Base-by-base conservation (phyloP, 2,329 filamentous ascomycete species). In the Nigrograna mackinnonii region DNA sequence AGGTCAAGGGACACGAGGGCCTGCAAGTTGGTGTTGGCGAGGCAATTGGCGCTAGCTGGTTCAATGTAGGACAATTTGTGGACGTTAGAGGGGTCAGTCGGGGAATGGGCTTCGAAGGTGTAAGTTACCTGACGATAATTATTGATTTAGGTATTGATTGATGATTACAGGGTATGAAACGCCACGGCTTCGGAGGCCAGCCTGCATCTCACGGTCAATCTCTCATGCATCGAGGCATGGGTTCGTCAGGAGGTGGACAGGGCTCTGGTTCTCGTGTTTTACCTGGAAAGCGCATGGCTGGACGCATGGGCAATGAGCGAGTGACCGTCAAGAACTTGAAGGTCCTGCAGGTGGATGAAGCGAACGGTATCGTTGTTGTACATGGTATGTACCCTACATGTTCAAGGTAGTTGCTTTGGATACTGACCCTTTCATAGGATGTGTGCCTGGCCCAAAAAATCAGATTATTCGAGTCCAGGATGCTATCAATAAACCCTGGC, bases 271-370 rank as follows among this genome's bases (percentile, higher is more conserved):
- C 89, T 50, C 84, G 94, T 72, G 92, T 99, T 18, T 76, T 91
- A 64, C 94, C 94, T 0, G 94, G 94, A 47, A 99, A 99, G 83
- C 94, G 91, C 75, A 99, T 99, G 94, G 84, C 94, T 3, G 94
- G 94, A 41, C 84, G 89, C 46, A 97, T 99, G 94, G 94, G 94
- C 51, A 88, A 87, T 53, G 82, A 95, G 70, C 84, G 83, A 55
- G 87, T 91, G 42, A 99, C 94, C 35, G 80, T 94, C 44, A 91
- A 96, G 79, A 96, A 95, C 71, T 75, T 97, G 57, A 88, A 86
- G 72, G 84, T 99, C 39, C 74, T 99, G 67, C 86, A 90, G 76
- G 86, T 96, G 22, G 91, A 97, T 72, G 80, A 85, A 57, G 86
- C 88, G 68, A 86, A 91, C 62, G 94, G 94, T 16, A 83, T 96